Conservation (phyloP, 257 asterid genomes). For the Nicotiana attenuata region DNA sequence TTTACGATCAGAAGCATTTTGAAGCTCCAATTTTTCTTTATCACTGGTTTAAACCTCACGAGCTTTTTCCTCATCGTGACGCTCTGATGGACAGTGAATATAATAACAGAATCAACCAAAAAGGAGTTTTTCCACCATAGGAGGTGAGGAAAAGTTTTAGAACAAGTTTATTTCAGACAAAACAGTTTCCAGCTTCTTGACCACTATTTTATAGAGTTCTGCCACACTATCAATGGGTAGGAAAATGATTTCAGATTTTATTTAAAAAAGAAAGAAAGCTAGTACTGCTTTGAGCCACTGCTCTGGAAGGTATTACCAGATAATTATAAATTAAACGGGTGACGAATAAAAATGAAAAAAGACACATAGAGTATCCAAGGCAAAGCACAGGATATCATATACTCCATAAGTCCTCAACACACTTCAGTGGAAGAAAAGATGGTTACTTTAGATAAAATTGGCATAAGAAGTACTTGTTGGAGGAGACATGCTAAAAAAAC, state of each 20-base stretch:
- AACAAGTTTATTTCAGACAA: background rate
- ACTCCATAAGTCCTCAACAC: background rate
- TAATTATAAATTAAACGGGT: background rate
- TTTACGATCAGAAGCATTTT: slow-evolving; percentile 20
- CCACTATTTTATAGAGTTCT: background rate
- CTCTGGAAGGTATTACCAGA: background rate
- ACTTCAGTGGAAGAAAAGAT: background rate
- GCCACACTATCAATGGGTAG: background rate
- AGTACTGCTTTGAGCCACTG: background rate
- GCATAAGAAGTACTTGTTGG: background rate
- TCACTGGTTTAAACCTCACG: slow-evolving; percentile 34
- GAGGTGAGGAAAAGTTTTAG: background rate
- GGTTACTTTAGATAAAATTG: background rate
- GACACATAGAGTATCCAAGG: background rate
- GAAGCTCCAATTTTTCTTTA: slow-evolving; percentile 19
- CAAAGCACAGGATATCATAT: background rate
- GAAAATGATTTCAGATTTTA: background rate
- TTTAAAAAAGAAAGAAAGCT: background rate
- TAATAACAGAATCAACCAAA: background rate
- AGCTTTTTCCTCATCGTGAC: slow-evolving; percentile 22
- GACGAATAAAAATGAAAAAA: background rate
- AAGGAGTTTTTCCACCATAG: background rate
- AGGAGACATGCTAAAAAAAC: background rate
- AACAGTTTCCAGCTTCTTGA: background rate
- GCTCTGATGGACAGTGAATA: slow-evolving; percentile 27